Evolutionary conservation across 495 filamentous ascomycete species (phyloP), one percentile per base, ranked within the genome.

Genomic region (Sporormia fimetaria): DNA sequence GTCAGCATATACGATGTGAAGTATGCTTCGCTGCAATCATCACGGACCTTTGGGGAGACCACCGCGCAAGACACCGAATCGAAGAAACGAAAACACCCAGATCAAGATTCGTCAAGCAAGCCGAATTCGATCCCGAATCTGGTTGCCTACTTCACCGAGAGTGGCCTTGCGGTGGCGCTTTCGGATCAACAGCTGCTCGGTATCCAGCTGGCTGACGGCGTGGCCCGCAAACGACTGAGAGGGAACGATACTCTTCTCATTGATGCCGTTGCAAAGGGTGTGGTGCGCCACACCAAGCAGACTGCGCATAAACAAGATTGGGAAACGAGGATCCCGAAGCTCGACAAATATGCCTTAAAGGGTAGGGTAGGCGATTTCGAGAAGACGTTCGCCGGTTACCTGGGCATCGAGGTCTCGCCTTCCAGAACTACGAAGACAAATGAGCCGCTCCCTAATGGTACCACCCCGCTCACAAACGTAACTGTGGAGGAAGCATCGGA

Each of bases 331-430:
- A 18, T 41, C 7, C 10, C 32, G 2, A 46, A 46, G 8, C 64
- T 76, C 6, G 68, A 79, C 42, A 49, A 62, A 28, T 61, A 65
- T 20, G 57, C 70, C 0, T 49, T 52, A 2, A 42, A 62, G 3
- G 58, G 65, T 3, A 61, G 80, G 16, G 41, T 68, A 3, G 49
- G 33, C 5, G 63, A 54, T 1, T 78, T 81, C 42, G 79, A 83
- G 42, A 51, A 58, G 9, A 39, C 70, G 3, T 51, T 80, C 28
- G 59, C 57, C 0, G n/a, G 29, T 14, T 44, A 50, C 10, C 27
- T 60, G 1, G 46, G 51, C 20, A 42, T 60, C 16, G 14, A 40
- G 10, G 24, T 45, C 20, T 34, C n/a, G 17, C 14, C 6, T 10
- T 1, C 25, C 21, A 37, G 16, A 15, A 25, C 4, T 12, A 14